Evolutionary conservation across 768 basidiomycete species (phyloP).

Genomic region (Naganishia kalamii): DNA sequence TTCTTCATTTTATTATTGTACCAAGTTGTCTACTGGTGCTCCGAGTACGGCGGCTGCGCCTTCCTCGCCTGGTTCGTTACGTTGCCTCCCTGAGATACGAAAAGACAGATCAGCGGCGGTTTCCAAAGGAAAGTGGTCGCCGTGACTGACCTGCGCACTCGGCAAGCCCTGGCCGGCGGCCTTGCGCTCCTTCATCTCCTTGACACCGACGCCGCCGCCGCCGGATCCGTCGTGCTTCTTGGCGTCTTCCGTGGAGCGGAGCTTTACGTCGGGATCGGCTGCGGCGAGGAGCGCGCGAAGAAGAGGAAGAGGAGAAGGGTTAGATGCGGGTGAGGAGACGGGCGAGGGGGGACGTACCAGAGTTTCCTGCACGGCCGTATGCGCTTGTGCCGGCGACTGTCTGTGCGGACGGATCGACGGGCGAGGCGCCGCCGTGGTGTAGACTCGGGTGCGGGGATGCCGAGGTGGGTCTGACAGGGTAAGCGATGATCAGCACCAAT

Average conservation of each 20-base stretch:
- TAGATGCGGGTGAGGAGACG: neutral
- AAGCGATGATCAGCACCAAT: too few relatives aligned
- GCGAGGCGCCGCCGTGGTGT: slow-evolving; percentile 36
- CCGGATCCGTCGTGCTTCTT: slow-evolving; percentile 37
- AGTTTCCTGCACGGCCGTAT: slow-evolving; percentile 25
- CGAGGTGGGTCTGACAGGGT: neutral
- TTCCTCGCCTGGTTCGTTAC: neutral
- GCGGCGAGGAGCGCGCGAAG: neutral
- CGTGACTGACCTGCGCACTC: slow-evolving; percentile 36
- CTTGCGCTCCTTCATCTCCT: slow-evolving; percentile 47
- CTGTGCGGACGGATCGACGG: slow-evolving; percentile 18
- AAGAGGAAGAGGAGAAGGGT: neutral
- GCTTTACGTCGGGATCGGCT: slow-evolving; percentile 36
- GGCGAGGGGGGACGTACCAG: slow-evolving; percentile 29
- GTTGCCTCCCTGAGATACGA: neutral
- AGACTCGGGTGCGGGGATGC: slow-evolving; percentile 32
- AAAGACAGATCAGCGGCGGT: neutral
- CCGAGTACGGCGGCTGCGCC: neutral
- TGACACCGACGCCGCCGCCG: slow-evolving; percentile 41
- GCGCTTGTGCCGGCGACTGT: slow-evolving; percentile 40
- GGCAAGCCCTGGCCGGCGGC: slow-evolving; percentile 39
- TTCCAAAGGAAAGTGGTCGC: neutral
- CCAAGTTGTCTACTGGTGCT: neutral
- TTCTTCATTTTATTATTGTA: neutral
- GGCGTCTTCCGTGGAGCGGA: slow-evolving; percentile 29